These are phyloP conservation scores for Hypsizygus ulmarius DNA, from an alignment of 1,284 basidiomycete genomes.

Conservation along the genomic window DNA sequence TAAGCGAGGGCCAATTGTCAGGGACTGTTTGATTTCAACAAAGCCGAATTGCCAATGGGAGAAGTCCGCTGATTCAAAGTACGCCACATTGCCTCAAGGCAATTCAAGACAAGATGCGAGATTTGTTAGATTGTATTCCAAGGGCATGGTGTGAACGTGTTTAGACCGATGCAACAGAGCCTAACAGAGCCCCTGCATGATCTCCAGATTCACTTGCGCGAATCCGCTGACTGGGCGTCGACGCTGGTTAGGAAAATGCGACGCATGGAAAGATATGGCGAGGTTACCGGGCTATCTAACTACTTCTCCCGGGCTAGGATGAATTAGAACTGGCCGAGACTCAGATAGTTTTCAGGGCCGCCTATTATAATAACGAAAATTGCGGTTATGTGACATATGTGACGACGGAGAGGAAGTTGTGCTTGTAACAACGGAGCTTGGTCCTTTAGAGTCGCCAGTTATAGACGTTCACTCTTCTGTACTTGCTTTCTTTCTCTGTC, in stretches of 20 bases:
- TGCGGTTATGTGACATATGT: slow-evolving; percentile 27
- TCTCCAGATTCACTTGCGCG: too few species aligned
- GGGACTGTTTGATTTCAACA: not conserved
- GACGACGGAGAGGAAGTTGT: slow-evolving; percentile 24
- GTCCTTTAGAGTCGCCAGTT: slow-evolving; percentile 9
- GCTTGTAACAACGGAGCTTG: slow-evolving; percentile 25
- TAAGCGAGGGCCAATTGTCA: not conserved
- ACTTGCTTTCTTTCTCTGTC: slow-evolving; percentile 4
- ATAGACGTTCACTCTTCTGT: slow-evolving; percentile 15
- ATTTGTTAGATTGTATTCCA: not conserved
- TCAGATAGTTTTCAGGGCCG: slow-evolving; percentile 1
- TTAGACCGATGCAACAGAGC: too few species aligned
- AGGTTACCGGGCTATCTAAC: too few species aligned
- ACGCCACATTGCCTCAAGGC: too few species aligned
- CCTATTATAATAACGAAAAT: slow-evolving; percentile 1
- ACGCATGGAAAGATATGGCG: too few species aligned
- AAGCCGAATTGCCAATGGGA: too few species aligned
- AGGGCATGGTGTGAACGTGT: not conserved
- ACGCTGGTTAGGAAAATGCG: too few species aligned
- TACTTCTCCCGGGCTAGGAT: too few species aligned
- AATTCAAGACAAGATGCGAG: not conserved
- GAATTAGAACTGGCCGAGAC: too few species aligned
- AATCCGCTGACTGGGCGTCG: too few species aligned
- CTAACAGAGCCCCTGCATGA: too few species aligned
- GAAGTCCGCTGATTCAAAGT: too few species aligned